A percentile compares a stretch with the other conserved stretches of the same genome.
These are phyloP conservation scores for Ganoderma resinaceum DNA, from an alignment of 1,284 basidiomycete genomes.

Conservation along the genomic window DNA sequence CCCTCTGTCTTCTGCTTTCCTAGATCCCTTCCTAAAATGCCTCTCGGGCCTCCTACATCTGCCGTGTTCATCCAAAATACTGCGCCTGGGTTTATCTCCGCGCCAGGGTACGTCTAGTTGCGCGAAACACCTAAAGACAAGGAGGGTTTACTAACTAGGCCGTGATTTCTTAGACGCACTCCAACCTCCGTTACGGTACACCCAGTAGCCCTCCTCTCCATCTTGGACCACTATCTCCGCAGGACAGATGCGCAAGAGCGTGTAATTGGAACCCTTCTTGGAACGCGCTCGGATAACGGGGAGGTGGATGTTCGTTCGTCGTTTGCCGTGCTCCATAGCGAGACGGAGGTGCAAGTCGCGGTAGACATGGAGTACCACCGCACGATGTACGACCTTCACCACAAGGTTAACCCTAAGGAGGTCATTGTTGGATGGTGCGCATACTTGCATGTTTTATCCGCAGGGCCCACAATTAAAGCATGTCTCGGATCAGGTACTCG, in stretches of 20 bases:
- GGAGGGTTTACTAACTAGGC: slow-evolving; percentile 10
- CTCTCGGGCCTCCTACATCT: slow-evolving; percentile 70
- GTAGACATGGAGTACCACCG: slow-evolving; percentile 98
- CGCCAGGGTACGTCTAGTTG: slow-evolving; percentile 40
- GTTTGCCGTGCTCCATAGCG: slow-evolving; percentile 91
- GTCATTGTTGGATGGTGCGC: slow-evolving; percentile 90
- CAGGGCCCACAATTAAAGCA: neutral
- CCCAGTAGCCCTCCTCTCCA: slow-evolving; percentile 93
- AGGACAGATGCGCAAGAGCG: slow-evolving; percentile 84
- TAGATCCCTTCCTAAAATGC: slow-evolving; percentile 54
- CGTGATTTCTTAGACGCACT: slow-evolving; percentile 56
- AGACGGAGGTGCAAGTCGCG: slow-evolving; percentile 91
- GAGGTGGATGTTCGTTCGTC: slow-evolving; percentile 75
- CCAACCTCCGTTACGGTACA: slow-evolving; percentile 84
- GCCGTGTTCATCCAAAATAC: slow-evolving; percentile 68
- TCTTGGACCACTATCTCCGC: slow-evolving; percentile 97
- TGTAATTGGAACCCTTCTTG: slow-evolving; percentile 96
- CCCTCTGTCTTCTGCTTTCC: slow-evolving; percentile 15
- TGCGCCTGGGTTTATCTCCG: slow-evolving; percentile 41
- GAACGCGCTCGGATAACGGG: slow-evolving; percentile 73
- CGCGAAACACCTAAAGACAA: neutral
- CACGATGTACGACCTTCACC: slow-evolving; percentile 91
- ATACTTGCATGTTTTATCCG: neutral
- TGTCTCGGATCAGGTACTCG: slow-evolving; percentile 84
- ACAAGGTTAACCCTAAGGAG: slow-evolving; percentile 86